Percentiles rank a stretch among this genome's conserved stretches.
Evolutionary conservation across 768 basidiomycete genomes (phyloP).

Genomic region (Amanita thiersii): DNA sequence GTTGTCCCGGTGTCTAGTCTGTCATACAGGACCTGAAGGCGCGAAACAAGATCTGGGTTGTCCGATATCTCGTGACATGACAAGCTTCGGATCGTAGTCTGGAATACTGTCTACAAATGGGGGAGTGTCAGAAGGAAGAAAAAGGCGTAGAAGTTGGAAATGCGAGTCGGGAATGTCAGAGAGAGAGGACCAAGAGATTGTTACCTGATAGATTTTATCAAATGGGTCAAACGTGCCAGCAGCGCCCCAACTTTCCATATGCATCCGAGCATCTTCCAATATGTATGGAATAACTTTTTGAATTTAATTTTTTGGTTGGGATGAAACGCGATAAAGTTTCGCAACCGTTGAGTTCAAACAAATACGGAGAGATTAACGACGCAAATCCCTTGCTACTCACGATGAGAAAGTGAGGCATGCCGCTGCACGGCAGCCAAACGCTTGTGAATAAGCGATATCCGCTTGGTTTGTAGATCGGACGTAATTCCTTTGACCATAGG

Average conservation of each 20-base stretch:
- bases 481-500: constrained; percentile 73
- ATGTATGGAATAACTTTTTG: constrained; percentile 56
- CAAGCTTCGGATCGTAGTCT: constrained; percentile 61
- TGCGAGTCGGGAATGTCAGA: constrained; percentile 6
- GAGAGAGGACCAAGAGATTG: constrained; percentile 20
- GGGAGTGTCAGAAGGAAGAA: constrained; percentile 8
- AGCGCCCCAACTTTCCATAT: constrained; percentile 58
- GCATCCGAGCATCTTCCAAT: constrained; percentile 51
- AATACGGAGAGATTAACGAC: no score
- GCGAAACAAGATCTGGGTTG: constrained; percentile 50
- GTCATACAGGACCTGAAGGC: constrained; percentile 60
- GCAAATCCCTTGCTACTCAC: no score
- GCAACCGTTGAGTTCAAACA: no score
- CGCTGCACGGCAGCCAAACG: constrained; percentile 58
- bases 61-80: constrained; percentile 65
- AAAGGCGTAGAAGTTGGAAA: constrained; percentile 9
- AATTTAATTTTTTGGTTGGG: no score
- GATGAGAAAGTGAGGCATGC: constrained; percentile 47
- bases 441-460: constrained; percentile 62
- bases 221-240: constrained; percentile 67
- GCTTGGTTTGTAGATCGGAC: constrained; percentile 53
- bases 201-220: constrained; percentile 58
- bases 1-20: constrained; percentile 63
- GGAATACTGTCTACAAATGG: constrained; percentile 54
- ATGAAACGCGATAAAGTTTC: no score